phyloP scores from a whole-genome alignment of 2,329 filamentous ascomycete genomes.

The Nemania sp. region DNA sequence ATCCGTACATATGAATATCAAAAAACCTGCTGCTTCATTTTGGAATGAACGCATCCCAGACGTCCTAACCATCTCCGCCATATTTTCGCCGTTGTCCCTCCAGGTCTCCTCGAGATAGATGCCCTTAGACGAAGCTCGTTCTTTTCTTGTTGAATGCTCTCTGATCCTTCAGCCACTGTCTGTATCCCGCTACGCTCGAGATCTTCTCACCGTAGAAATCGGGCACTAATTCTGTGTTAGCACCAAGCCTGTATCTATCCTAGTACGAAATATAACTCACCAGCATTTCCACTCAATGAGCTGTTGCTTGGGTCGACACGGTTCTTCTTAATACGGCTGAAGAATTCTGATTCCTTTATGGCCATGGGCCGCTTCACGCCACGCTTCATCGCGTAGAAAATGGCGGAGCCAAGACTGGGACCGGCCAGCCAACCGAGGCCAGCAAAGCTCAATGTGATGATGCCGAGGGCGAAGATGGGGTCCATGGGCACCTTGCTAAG shows the following conservation, averaged over 20 bases:
- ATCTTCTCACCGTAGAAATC: conserved; percentile 99
- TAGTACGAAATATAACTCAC: conserved; percentile 52
- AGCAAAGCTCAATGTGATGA: conserved; percentile 81
- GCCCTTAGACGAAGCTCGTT: conserved; percentile 67
- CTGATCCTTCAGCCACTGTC: conserved; percentile 98
- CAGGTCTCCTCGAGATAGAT: not conserved
- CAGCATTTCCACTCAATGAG: conserved; percentile 84
- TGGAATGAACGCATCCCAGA: conserved; percentile 18
- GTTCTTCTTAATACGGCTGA: conserved; percentile 88
- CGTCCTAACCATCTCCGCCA: conserved; percentile 4
- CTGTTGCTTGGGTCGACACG: conserved; percentile 91
- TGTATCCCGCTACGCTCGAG: conserved; percentile 88
- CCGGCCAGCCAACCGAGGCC: conserved; percentile 91
- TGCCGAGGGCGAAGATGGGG: conserved; percentile 84
- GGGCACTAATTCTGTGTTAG: conserved; percentile 65
- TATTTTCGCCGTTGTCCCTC: not conserved
- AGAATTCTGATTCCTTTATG: conserved; percentile 93
- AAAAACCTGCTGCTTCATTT: conserved; percentile 30
- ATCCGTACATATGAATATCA: conserved; percentile 33
- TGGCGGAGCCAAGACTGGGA: conserved; percentile 80
- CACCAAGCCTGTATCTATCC: not conserved
- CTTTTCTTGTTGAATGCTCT: conserved; percentile 95
- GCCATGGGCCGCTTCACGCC: conserved; percentile 79
- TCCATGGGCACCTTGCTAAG: conserved; percentile 82
- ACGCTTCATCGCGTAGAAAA: conserved; percentile 83